These are phyloP conservation scores for Seminavis robusta DNA, from an alignment of 108 stramenopile genomes.

Conservation along the genomic window DNA sequence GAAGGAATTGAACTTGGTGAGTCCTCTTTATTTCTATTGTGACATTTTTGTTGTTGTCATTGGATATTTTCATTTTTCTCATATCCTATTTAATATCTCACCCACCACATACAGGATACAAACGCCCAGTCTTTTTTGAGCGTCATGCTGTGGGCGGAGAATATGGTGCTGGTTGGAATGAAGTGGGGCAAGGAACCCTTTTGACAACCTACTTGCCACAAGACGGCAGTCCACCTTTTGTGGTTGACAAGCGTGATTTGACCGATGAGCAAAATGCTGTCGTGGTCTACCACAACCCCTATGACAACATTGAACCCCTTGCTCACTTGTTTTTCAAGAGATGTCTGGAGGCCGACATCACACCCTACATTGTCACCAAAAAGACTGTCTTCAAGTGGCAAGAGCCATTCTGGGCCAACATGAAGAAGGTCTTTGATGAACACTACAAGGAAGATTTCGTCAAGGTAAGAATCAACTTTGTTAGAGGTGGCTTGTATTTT, in stretches of 20 bases:
- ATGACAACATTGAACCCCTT: slow-evolving; percentile 91
- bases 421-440: slow-evolving; percentile 92
- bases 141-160: slow-evolving; percentile 97
- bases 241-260: slow-evolving; percentile 93
- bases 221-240: slow-evolving; percentile 76
- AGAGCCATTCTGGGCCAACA: slow-evolving; percentile 94
- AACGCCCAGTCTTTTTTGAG: slow-evolving; percentile 94
- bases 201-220: slow-evolving; percentile 89
- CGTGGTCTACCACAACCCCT: slow-evolving; percentile 97
- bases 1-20: slow-evolving; percentile 94
- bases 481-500: too few relatives aligned
- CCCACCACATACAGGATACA: too few relatives aligned
- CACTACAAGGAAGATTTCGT: slow-evolving; percentile 81
- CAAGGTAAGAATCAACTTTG: slow-evolving; percentile 19
- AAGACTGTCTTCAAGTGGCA: slow-evolving; percentile 99
- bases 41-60: too few relatives aligned
- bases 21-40: too few relatives aligned
- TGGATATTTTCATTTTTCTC: too few relatives aligned
- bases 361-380: slow-evolving; percentile 97
- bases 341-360: slow-evolving; percentile 85
- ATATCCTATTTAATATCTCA: too few relatives aligned
- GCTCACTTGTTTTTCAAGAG: slow-evolving; percentile 93
- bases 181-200: slow-evolving; percentile 87
- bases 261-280: slow-evolving; percentile 91
- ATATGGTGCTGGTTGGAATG: slow-evolving; percentile 93